Conservation (phyloP, 2,329 filamentous ascomycete species). For the Fusarium subglutinans region DNA sequence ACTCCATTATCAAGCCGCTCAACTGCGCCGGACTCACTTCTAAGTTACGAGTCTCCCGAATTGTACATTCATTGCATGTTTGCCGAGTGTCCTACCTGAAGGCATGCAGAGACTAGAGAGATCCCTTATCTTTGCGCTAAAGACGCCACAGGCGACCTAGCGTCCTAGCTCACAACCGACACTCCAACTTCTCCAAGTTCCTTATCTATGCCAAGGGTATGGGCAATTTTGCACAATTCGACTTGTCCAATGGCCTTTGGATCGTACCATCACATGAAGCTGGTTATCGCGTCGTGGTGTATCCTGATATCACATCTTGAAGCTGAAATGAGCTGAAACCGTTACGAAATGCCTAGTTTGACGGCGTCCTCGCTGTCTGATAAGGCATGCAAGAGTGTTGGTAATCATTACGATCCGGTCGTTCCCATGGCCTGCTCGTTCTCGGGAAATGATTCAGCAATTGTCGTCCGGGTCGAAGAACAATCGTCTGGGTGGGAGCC, state of each 20-base stretch:
- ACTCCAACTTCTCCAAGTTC: not conserved
- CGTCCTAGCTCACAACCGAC: not conserved
- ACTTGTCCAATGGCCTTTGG: not conserved
- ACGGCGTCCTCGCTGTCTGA: not conserved
- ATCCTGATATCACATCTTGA: not conserved
- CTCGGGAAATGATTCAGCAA: not conserved
- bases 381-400: conserved; percentile 11
- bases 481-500: not conserved
- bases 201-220: conserved; percentile 27
- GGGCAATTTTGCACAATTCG: not conserved
- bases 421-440: not conserved
- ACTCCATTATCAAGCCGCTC: not conserved
- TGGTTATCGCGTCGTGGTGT: conserved; percentile 12
- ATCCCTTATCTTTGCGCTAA: conserved; percentile 39
- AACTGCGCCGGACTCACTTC: not conserved
- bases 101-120: not conserved
- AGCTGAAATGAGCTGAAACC: conserved; percentile 8
- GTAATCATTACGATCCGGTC: not conserved
- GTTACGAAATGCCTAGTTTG: not conserved
- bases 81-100: conserved; percentile 3
- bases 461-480: not conserved
- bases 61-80: not conserved
- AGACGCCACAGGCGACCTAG: conserved; percentile 21
- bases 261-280: not conserved
- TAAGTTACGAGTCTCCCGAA: not conserved